Percentiles rank a stretch among this genome's conserved stretches.
These are phyloP conservation scores for Closterium sp. DNA, from an alignment of 139 green algal species.

Conservation along the genomic window DNA sequence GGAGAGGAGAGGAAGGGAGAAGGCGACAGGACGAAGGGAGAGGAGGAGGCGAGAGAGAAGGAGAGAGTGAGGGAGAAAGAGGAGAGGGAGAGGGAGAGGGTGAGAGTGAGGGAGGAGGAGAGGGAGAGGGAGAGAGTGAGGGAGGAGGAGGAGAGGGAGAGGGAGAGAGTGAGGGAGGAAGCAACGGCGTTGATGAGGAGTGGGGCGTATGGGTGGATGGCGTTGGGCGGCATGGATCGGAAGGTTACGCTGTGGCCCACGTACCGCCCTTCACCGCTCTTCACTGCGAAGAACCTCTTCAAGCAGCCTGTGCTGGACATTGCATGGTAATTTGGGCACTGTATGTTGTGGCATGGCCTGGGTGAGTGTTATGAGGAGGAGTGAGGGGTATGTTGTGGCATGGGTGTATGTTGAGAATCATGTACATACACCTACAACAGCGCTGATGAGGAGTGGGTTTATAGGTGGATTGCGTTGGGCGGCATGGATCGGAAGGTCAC, in stretches of 20 bases:
- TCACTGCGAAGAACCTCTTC: slow-evolving; percentile 54
- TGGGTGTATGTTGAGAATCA: too few relatives aligned
- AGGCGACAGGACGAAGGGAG: not conserved
- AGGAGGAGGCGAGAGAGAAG: not conserved
- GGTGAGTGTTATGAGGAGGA: too few relatives aligned
- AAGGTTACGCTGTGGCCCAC: slow-evolving; percentile 63
- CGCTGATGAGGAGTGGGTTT: too few relatives aligned
- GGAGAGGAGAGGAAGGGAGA: not conserved
- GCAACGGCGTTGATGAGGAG: not conserved
- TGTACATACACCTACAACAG: too few relatives aligned
- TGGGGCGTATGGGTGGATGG: slow-evolving; percentile 56
- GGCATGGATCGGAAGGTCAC: too few relatives aligned
- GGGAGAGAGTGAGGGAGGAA: not conserved
- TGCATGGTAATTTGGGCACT: slow-evolving; percentile 61
- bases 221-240: slow-evolving; percentile 68
- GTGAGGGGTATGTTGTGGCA: not conserved
- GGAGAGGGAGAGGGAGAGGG: not conserved
- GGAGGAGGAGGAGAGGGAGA: not conserved
- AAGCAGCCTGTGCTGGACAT: slow-evolving; percentile 68
- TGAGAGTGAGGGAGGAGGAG: not conserved
- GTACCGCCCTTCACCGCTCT: slow-evolving; percentile 33
- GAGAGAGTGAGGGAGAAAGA: not conserved
- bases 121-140: not conserved
- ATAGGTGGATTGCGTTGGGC: too few relatives aligned
- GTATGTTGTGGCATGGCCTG: not conserved